Evolutionary conservation across 345 rosid species (phyloP).

Genomic region (Syzygium jambos): DNA sequence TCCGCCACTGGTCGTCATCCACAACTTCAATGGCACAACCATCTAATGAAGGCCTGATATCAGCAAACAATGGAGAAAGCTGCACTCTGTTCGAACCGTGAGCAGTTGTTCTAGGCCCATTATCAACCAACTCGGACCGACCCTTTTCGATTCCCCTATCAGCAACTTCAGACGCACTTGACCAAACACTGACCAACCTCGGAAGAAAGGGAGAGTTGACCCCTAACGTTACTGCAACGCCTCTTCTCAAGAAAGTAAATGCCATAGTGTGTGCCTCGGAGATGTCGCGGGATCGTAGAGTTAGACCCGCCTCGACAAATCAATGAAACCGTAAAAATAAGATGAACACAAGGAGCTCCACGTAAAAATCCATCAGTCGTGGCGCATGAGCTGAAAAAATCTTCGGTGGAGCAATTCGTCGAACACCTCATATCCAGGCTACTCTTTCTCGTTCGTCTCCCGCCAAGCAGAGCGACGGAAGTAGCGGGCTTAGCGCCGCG

Average conservation of each 20-base stretch:
- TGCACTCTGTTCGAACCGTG: constrained; percentile 5
- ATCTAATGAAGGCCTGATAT: constrained; percentile 6
- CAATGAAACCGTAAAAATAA: neutral
- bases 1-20: constrained; percentile 65
- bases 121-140: neutral
- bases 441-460: neutral
- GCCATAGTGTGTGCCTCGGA: neutral
- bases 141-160: neutral
- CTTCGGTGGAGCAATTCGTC: neutral
- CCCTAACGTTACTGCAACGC: neutral
- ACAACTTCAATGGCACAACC: constrained; percentile 50
- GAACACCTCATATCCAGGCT: neutral
- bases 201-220: neutral
- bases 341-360: neutral
- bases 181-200: neutral
- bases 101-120: neutral
- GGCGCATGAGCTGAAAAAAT: neutral
- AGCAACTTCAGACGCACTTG: neutral
- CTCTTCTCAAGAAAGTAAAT: neutral
- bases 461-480: no score
- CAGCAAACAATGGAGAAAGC: constrained; percentile 27
- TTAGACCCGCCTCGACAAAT: neutral
- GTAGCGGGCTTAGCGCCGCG: neutral
- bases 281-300: neutral
- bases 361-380: neutral